Percentiles rank a stretch among this genome's conserved stretches.
phyloP scores from a whole-genome alignment of 108 stramenopile genomes.

The Aurantiochytrium sp. region DNA sequence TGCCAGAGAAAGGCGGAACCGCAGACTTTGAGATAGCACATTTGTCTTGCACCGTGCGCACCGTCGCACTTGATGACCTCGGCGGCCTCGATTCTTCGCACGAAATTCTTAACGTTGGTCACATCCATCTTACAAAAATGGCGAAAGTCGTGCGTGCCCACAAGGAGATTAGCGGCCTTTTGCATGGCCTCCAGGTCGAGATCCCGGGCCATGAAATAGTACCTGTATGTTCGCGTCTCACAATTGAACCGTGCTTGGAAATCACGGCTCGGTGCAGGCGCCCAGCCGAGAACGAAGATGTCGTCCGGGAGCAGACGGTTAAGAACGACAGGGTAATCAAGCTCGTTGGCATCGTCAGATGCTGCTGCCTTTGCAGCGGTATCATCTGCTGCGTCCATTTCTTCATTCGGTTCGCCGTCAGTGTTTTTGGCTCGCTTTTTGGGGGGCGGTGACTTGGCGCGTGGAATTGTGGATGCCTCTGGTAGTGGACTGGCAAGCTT shows the following conservation, averaged over 20 bases:
- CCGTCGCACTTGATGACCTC: constrained; percentile 17
- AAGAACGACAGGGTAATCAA: constrained; percentile 79
- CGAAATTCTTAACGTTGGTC: constrained; percentile 30
- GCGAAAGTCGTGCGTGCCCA: constrained; percentile 91
- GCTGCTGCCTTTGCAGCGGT: not conserved
- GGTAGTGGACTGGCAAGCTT: not conserved
- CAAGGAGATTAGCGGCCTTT: constrained; percentile 55
- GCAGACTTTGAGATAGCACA: constrained; percentile 69
- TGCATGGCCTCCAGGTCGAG: constrained; percentile 69
- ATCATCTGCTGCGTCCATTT: not conserved
- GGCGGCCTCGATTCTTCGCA: not conserved
- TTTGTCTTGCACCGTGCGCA: not conserved
- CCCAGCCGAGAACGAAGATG: constrained; percentile 89
- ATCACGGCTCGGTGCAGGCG: constrained; percentile 30
- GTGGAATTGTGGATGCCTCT: not conserved
- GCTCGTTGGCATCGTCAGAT: constrained; percentile 46
- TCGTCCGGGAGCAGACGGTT: constrained; percentile 80
- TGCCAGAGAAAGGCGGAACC: constrained; percentile 98
- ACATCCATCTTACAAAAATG: constrained; percentile 97
- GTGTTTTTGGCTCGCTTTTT: constrained; percentile 30
- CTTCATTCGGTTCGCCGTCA: not conserved
- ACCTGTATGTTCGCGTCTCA: constrained; percentile 75
- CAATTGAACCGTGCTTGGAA: constrained; percentile 75
- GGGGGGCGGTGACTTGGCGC: constrained; percentile 17
- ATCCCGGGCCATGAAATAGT: constrained; percentile 68